phyloP scores from a whole-genome alignment of 495 filamentous ascomycete species.

The Annulohypoxylon moriforme region DNA sequence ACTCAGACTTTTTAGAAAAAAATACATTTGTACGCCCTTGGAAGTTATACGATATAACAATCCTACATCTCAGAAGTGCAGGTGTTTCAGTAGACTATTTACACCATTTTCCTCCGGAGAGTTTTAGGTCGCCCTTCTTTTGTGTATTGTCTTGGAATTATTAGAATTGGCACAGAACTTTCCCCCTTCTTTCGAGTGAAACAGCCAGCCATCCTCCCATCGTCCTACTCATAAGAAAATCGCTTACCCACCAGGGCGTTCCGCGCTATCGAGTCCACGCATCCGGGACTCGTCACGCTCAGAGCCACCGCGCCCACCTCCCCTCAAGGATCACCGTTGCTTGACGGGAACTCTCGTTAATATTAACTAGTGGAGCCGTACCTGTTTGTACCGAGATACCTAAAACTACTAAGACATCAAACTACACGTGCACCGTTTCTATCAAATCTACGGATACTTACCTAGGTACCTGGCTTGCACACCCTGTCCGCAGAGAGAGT shows the following conservation, averaged over 20 bases:
- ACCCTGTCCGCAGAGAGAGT: slow-evolving; percentile 8
- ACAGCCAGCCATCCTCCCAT: slow-evolving; percentile 11
- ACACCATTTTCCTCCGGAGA: slow-evolving; percentile 12
- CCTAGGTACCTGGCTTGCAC: slow-evolving; percentile 33
- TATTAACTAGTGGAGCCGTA: slow-evolving; percentile 39
- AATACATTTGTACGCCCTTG: slow-evolving; percentile 6
- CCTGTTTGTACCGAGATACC: slow-evolving; percentile 17
- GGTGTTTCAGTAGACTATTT: slow-evolving; percentile 16
- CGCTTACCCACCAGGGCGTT: slow-evolving; percentile 39
- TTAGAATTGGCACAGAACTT: slow-evolving; percentile 22
- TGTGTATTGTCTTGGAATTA: slow-evolving; percentile 29
- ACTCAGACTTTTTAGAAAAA: slow-evolving; percentile 12
- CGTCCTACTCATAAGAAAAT: slow-evolving; percentile 2
- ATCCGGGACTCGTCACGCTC: slow-evolving; percentile 39
- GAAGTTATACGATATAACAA: slow-evolving; percentile 10
- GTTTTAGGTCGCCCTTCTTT: not conserved
- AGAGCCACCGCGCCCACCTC: slow-evolving; percentile 33
- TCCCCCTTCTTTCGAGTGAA: slow-evolving; percentile 10
- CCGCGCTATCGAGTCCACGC: slow-evolving; percentile 42
- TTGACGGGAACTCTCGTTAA: slow-evolving; percentile 34
- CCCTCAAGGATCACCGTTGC: slow-evolving; percentile 30
- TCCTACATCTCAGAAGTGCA: slow-evolving; percentile 27
- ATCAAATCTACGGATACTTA: slow-evolving; percentile 32
- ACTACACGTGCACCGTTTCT: slow-evolving; percentile 30
- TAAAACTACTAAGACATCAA: slow-evolving; percentile 26